These are phyloP conservation scores for Aechmea fasciata DNA, from an alignment of 176 grass and related monocot genomes.

Conservation along the genomic window DNA sequence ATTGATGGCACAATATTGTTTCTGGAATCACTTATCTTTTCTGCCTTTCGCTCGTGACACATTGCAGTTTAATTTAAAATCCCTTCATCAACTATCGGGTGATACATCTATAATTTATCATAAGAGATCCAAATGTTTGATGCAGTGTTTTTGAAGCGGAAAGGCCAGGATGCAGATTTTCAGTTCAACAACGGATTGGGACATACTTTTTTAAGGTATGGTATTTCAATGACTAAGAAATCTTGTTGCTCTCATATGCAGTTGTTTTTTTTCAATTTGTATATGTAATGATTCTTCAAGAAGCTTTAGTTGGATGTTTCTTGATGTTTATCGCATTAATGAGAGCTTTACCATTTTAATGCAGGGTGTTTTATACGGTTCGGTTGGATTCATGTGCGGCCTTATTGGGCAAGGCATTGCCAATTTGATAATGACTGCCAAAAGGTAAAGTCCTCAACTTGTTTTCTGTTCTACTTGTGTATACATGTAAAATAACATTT, in stretches of 20 bases:
- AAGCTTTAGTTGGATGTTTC: neutral
- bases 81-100: neutral
- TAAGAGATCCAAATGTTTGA: neutral
- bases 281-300: neutral
- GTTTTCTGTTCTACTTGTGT: neutral
- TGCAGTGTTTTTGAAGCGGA: constrained; percentile 93
- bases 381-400: constrained; percentile 80
- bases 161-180: constrained; percentile 81
- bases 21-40: neutral
- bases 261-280: neutral
- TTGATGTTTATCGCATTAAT: constrained; percentile 12
- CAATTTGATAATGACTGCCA: constrained; percentile 97
- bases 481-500: too few relatives aligned
- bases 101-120: neutral
- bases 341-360: neutral
- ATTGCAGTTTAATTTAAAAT: neutral
- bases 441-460: constrained; percentile 21
- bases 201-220: constrained; percentile 92
- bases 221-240: neutral
- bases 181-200: constrained; percentile 64
- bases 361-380: constrained; percentile 76
- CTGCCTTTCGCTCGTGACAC: neutral
- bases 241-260: neutral
- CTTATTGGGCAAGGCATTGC: constrained; percentile 92
- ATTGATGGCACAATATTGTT: neutral